Evolutionary conservation across 805 yeast species (phyloP).

Genomic region (Monosporozyma solicola): DNA sequence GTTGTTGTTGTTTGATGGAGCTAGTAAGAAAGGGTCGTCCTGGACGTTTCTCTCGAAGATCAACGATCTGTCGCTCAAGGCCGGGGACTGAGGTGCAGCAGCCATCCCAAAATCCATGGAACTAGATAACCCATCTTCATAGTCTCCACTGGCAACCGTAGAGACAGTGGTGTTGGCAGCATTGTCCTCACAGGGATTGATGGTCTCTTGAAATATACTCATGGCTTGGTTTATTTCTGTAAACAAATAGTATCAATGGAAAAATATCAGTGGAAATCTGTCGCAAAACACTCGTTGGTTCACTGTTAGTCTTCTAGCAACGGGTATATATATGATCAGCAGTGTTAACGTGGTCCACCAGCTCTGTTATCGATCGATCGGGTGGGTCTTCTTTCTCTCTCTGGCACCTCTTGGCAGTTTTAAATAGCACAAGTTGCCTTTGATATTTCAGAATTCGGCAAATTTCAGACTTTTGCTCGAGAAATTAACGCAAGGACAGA

Average conservation of each 20-base stretch:
- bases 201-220: background rate
- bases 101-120: background rate
- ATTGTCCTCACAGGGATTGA: background rate
- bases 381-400: background rate
- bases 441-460: background rate
- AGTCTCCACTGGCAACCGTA: background rate
- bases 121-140: background rate
- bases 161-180: background rate
- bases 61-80: slow-evolving; percentile 32
- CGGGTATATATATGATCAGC: no score
- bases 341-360: no score
- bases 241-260: background rate
- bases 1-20: slow-evolving; percentile 5
- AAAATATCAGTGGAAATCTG: background rate
- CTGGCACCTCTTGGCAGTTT: background rate
- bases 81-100: slow-evolving; percentile 5
- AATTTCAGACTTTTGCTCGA: background rate
- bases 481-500: background rate
- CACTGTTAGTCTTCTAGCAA: background rate
- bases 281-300: background rate
- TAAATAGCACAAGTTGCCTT: background rate
- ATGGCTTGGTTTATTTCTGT: background rate
- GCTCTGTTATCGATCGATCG: no score
- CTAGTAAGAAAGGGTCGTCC: slow-evolving; percentile 33
- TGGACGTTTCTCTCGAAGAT: slow-evolving; percentile 57